Base-by-base conservation (phyloP, 192 early-diverging fungal species). In the Mortierella antarctica region DNA sequence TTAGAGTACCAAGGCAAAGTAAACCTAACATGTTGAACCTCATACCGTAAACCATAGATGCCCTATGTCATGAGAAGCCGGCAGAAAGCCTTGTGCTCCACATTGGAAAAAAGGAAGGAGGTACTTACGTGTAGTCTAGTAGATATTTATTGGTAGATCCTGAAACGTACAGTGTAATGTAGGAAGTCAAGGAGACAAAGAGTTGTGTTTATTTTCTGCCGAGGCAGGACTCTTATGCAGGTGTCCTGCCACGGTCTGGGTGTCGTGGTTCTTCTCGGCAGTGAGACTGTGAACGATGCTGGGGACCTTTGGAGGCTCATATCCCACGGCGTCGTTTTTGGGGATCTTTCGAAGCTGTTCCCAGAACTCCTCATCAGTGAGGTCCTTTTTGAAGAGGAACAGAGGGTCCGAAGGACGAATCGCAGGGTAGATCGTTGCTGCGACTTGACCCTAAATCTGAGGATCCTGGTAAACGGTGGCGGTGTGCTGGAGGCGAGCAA, bases 301-400 rank as follows among this genome's bases (percentile, higher is more conserved):
- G 9, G 73, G 64, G 9, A 67, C 41, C 59, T 74, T 74, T 21
- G 65, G 65, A 4, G 73, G 47, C 14, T 56, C 49, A 18, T 74
- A 74, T 42, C 44, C 65, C 65, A 67, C 51, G 14, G 51, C 17
- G 15, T 15, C 14, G 31, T 74, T 74, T 45, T 74, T 74, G 42
- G 59, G 73, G 17, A 60, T 62, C 9, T 0, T 9, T 8, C 57
- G 42, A 45, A 74, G 23, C 18, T 41, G 48, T 10, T 74, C 65
- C 71, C 45, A 57, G 23, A 74, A 13, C 51, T 74, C 58, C 0
- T 46, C 42, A 42, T 73, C 55, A 23, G 59, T 40, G 52, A 48
- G 23, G 4, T 23, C 13, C 0, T 45, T 23, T 15, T 53, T 61
- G 60, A 54, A 55, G 20, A 71, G 48, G 15, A 50, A 71, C 1